A percentile compares a stretch with the other conserved stretches of the same genome.
Conservation (phyloP, 192 early-diverging fungal genomes). For the Entophlyctis helioformis region DNA sequence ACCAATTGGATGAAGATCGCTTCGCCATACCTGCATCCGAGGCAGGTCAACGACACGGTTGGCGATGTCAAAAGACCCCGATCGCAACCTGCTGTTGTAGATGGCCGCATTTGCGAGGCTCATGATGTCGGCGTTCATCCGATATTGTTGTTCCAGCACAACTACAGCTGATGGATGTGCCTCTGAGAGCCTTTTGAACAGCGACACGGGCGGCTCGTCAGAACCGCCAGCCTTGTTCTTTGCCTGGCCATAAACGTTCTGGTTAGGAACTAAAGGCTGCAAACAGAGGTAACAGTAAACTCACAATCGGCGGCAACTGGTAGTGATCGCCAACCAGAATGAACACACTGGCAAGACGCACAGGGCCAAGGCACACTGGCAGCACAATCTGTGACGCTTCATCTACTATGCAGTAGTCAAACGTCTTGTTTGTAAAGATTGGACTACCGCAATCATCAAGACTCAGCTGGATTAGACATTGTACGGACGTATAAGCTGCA, state of each 20-base stretch:
- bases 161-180: slow-evolving; percentile 67
- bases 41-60: slow-evolving; percentile 33
- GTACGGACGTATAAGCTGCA: not conserved
- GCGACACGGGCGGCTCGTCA: slow-evolving; percentile 47
- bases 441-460: too few relatives aligned
- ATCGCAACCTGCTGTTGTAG: slow-evolving; percentile 66
- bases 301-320: slow-evolving; percentile 84
- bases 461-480: too few relatives aligned
- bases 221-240: too few relatives aligned
- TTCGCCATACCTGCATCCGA: slow-evolving; percentile 1
- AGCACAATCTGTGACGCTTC: slow-evolving; percentile 91
- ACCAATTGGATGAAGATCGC: not conserved
- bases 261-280: too few relatives aligned
- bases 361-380: slow-evolving; percentile 79
- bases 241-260: too few relatives aligned
- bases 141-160: slow-evolving; percentile 72
- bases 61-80: slow-evolving; percentile 57
- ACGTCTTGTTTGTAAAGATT: slow-evolving; percentile 59
- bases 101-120: slow-evolving; percentile 66
- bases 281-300: too few relatives aligned
- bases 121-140: slow-evolving; percentile 91
- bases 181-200: slow-evolving; percentile 75
- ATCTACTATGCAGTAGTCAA: slow-evolving; percentile 96
- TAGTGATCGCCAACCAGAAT: slow-evolving; percentile 93
- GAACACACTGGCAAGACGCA: slow-evolving; percentile 70